A percentile compares a stretch with the other conserved stretches of the same genome.
These are phyloP conservation scores for Paecilomyces sp. DNA, from an alignment of 2,329 filamentous ascomycete genomes.

Conservation along the genomic window DNA sequence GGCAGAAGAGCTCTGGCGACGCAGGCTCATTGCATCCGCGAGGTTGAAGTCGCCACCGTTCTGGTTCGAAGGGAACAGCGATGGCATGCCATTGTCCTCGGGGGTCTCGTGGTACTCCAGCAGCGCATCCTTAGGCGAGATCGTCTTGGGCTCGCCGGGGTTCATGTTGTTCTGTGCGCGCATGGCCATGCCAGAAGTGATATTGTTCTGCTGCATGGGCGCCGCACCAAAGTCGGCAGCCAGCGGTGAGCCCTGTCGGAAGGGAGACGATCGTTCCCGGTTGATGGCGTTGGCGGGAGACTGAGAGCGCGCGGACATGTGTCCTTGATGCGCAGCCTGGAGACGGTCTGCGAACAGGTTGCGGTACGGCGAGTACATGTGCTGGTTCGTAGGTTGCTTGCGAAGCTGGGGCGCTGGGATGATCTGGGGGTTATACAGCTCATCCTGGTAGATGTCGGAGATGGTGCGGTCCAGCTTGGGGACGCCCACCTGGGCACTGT, in stretches of 20 bases:
- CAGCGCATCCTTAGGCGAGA: constrained; percentile 88
- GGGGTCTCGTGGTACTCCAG: constrained; percentile 76
- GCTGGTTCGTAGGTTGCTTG: constrained; percentile 25
- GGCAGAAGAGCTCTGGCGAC: constrained; percentile 26
- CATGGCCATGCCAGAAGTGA: constrained; percentile 31
- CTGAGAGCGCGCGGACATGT: constrained; percentile 55
- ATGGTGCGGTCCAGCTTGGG: constrained; percentile 81
- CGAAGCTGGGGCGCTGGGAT: constrained; percentile 30
- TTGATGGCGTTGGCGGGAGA: constrained; percentile 47
- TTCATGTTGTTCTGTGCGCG: constrained; percentile 22
- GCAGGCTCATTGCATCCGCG: constrained; percentile 28
- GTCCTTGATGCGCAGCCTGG: constrained; percentile 70
- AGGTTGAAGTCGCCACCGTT: constrained; percentile 45
- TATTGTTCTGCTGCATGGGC: constrained; percentile 29
- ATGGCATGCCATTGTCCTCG: constrained; percentile 57
- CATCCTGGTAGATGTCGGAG: constrained; percentile 77
- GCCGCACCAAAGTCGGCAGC: constrained; percentile 40
- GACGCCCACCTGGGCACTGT: constrained; percentile 20
- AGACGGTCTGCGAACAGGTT: constrained; percentile 67
- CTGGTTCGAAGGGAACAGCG: constrained; percentile 63
- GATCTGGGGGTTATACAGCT: constrained; percentile 61
- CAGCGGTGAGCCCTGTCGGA: constrained; percentile 63
- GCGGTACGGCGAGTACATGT: constrained; percentile 45
- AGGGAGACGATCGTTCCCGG: constrained; percentile 69
- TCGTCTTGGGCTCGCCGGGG: constrained; percentile 62